Base-by-base conservation (phyloP, 805 yeast species). In the Ogataea nitratoaversa region DNA sequence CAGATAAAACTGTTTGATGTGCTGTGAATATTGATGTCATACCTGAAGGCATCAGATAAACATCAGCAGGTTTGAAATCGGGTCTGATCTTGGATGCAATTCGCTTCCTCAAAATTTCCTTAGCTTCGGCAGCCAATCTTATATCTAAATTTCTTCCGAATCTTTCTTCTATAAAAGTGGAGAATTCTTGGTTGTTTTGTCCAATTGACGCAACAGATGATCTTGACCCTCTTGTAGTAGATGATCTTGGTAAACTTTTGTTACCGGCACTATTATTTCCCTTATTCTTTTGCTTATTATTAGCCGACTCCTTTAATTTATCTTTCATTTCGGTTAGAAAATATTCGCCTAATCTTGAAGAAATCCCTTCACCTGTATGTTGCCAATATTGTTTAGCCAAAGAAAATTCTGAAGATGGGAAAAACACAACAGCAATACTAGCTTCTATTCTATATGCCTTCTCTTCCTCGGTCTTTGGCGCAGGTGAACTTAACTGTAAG, bases 321-420 rank as follows among this genome's bases (percentile, higher is more conserved):
- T 52, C 57, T 38, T 57, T 72, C 56, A 84, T 63, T 56, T 79
- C 86, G 44, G 77, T 78, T 43, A 84, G 62, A 35, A 85, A 79
- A 54, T 87, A 93, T 61, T 90, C 96, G 1, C 89, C 97, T 58
- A 82, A 66, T 53, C 98, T 71, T 27, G 96, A 86, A 13, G 96
- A 86, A 20, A 93, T 76, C n/a, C 96, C 96, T 62, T 91, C 97
- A 20, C 99, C 99, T 0, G 95, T 70, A 56, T 90, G 96, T 60
- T 91, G 97, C 99, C 99, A 93, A 65, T 87, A 93, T 52, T 79
- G 79, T 57, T 87, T 89, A 30, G 93, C 90, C 4, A 84, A 60
- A 1, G 76, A 60, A 46, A 70, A 79, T 43, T 72, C 79, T 3
- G 69, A 66, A 2, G 68, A 60, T 2, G 86, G 86, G 54, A 84